phyloP scores from a whole-genome alignment of 805 yeast genomes.

The Wickerhamiella cacticola region DNA sequence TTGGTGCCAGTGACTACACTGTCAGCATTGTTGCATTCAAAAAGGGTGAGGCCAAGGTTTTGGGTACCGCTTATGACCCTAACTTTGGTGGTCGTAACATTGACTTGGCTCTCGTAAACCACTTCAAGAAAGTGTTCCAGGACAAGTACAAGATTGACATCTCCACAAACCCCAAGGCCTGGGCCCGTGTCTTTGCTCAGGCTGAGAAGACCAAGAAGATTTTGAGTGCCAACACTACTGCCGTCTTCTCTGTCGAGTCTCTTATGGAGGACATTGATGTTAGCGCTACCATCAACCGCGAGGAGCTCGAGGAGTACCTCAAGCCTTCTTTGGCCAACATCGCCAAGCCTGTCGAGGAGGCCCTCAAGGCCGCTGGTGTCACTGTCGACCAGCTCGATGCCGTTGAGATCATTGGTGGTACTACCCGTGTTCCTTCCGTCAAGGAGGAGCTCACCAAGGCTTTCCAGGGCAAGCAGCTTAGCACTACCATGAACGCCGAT shows the following conservation, averaged over 20 bases:
- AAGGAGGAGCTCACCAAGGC: slow-evolving; percentile 69
- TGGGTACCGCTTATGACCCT: slow-evolving; percentile 87
- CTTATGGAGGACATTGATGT: slow-evolving; percentile 97
- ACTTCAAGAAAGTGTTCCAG: slow-evolving; percentile 87
- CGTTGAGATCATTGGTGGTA: slow-evolving; percentile 95
- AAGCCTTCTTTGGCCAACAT: slow-evolving; percentile 69
- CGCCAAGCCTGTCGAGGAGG: slow-evolving; percentile 63
- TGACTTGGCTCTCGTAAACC: slow-evolving; percentile 86
- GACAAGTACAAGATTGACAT: slow-evolving; percentile 88
- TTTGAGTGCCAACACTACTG: slow-evolving; percentile 85
- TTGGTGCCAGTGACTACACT: slow-evolving; percentile 93
- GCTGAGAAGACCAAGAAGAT: slow-evolving; percentile 93
- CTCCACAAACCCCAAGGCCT: slow-evolving; percentile 84
- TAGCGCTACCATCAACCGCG: slow-evolving; percentile 76
- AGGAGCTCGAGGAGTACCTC: slow-evolving; percentile 82
- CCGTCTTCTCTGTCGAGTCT: slow-evolving; percentile 91
- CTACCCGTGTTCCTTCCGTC: slow-evolving; percentile 91
- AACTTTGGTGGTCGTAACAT: slow-evolving; percentile 98
- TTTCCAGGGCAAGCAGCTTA: slow-evolving; percentile 73
- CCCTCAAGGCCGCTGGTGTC: slow-evolving; percentile 70
- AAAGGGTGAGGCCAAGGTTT: slow-evolving; percentile 89
- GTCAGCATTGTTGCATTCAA: slow-evolving; percentile 82
- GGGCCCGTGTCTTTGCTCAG: slow-evolving; percentile 80
- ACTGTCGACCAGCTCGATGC: slow-evolving; percentile 66
- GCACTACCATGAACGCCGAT: slow-evolving; percentile 95